These are phyloP conservation scores for Suillus brevipes DNA, from an alignment of 768 basidiomycete genomes.

Conservation along the genomic window DNA sequence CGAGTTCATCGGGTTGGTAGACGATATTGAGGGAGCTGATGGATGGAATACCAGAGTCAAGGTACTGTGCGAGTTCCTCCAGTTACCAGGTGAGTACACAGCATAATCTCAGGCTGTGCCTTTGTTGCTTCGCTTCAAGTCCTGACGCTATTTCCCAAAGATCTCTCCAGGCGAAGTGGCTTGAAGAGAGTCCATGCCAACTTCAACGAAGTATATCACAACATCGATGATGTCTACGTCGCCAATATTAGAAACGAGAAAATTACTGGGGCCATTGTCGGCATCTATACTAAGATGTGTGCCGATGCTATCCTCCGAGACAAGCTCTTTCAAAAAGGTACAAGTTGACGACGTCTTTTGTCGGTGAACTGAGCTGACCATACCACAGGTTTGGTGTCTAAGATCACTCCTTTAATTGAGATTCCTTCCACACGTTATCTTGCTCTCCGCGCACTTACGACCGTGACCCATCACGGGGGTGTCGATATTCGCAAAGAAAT, in stretches of 20 bases:
- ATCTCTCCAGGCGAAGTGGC: slow-evolving; percentile 55
- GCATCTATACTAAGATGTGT: slow-evolving; percentile 65
- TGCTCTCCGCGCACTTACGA: slow-evolving; percentile 55
- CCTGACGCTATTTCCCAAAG: slow-evolving; percentile 33
- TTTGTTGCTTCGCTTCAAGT: neutral
- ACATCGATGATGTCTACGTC: slow-evolving; percentile 51
- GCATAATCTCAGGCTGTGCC: neutral
- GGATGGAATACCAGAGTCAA: slow-evolving; percentile 50
- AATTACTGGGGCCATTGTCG: slow-evolving; percentile 56
- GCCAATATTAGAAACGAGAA: slow-evolving; percentile 44
- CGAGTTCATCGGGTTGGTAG: slow-evolving; percentile 21
- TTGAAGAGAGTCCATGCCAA: slow-evolving; percentile 62
- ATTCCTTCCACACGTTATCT: slow-evolving; percentile 48
- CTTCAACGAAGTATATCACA: slow-evolving; percentile 52
- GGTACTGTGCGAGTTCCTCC: slow-evolving; percentile 49
- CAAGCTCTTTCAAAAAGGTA: slow-evolving; percentile 60
- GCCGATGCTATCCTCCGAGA: slow-evolving; percentile 59
- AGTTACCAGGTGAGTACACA: slow-evolving; percentile 51
- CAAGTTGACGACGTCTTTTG: neutral
- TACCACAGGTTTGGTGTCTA: slow-evolving; percentile 51
- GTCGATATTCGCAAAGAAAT: slow-evolving; percentile 49
- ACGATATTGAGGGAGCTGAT: slow-evolving; percentile 47
- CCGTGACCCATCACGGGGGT: slow-evolving; percentile 65
- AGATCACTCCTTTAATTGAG: slow-evolving; percentile 55
- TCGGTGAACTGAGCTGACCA: slow-evolving; percentile 1